Evolutionary conservation across 75 land plant genomes (phyloP).

Genomic region (Picea glauca): DNA sequence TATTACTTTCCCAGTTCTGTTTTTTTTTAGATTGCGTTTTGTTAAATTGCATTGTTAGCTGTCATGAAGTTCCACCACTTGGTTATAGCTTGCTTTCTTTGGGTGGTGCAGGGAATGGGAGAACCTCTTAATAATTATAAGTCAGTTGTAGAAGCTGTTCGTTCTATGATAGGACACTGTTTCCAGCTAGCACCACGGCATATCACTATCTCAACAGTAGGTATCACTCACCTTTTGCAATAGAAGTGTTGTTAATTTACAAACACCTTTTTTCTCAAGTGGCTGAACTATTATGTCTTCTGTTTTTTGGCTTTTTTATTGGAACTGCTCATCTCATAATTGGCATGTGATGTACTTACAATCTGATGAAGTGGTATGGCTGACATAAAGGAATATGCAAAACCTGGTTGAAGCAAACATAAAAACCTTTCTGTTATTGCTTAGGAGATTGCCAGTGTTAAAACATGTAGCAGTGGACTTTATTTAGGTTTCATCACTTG

Average conservation of each 20-base stretch:
- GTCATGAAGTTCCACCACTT: not conserved
- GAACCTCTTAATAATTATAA: slow-evolving; percentile 96
- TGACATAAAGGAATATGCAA: no score
- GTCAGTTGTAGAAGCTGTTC: slow-evolving; percentile 82
- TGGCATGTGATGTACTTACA: no score
- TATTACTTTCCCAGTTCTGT: not conserved
- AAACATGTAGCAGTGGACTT: no score
- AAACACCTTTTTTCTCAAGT: not conserved
- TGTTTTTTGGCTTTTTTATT: not conserved
- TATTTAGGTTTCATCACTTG: no score
- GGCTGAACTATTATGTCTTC: not conserved
- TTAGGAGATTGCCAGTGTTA: no score
- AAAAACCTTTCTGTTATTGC: no score
- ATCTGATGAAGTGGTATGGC: no score
- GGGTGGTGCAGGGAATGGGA: slow-evolving; percentile 85
- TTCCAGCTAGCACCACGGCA: slow-evolving; percentile 86
- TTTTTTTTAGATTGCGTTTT: not conserved
- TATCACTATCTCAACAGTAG: slow-evolving; percentile 90
- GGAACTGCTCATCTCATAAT: no score
- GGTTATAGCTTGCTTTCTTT: not conserved
- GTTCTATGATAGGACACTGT: slow-evolving; percentile 67
- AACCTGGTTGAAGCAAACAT: no score
- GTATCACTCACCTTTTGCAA: slow-evolving; percentile 17
- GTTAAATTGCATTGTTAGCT: not conserved
- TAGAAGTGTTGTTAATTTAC: not conserved